These are phyloP conservation scores for Populus hybrid DNA, from an alignment of 441 rosid genomes.

Conservation along the genomic window DNA sequence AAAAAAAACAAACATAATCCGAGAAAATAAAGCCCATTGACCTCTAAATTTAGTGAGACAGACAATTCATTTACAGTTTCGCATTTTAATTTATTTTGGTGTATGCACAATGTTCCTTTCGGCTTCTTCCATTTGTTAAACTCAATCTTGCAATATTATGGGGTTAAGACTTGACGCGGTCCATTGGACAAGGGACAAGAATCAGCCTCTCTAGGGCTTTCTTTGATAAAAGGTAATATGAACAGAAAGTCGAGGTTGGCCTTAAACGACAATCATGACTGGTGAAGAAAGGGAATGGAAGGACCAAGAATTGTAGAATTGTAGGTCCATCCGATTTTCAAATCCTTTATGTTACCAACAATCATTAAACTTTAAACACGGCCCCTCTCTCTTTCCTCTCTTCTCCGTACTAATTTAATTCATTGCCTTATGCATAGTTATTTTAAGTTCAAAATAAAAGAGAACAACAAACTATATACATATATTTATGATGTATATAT, in stretches of 20 bases:
- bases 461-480: background rate
- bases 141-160: background rate
- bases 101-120: background rate
- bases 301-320: slow-evolving; percentile 10
- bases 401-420: background rate
- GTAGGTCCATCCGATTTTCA: slow-evolving; percentile 21
- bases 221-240: slow-evolving; percentile 1
- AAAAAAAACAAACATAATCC: background rate
- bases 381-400: background rate
- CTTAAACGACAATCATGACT: slow-evolving; percentile 28
- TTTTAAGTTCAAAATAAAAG: background rate
- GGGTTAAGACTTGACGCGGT: background rate
- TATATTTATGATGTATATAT: slow-evolving; percentile 24
- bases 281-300: slow-evolving; percentile 14
- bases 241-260: slow-evolving; percentile 11
- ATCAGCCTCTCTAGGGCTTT: background rate
- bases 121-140: too few species aligned
- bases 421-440: background rate
- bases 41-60: too few species aligned
- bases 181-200: slow-evolving; percentile 3
- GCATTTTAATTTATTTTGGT: background rate
- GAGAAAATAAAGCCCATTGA: background rate
- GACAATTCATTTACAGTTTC: background rate
- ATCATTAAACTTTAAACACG: slow-evolving; percentile 21
- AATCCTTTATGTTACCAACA: slow-evolving; percentile 17